A percentile compares a stretch with the other conserved stretches of the same genome.
Evolutionary conservation across 2,329 filamentous ascomycete species (phyloP).

Genomic region (Calonectria fujianensis): DNA sequence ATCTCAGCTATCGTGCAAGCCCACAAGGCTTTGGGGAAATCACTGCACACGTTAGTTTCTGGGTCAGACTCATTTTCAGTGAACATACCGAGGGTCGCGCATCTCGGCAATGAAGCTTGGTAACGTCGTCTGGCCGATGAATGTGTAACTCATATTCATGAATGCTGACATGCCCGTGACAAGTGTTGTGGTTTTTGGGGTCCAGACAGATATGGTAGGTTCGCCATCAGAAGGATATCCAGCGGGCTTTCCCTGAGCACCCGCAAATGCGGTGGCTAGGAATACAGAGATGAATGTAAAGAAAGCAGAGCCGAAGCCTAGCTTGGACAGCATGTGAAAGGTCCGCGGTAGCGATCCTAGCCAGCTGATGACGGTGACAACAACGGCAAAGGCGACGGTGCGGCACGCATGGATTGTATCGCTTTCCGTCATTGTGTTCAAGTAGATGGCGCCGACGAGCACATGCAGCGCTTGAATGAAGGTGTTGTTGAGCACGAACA

Average conservation of each 20-base stretch:
- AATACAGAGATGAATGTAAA: slow-evolving; percentile 95
- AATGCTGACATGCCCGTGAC: slow-evolving; percentile 90
- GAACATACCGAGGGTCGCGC: slow-evolving; percentile 74
- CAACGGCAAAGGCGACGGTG: slow-evolving; percentile 86
- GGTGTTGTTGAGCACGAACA: slow-evolving; percentile 96
- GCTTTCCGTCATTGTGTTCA: slow-evolving; percentile 89
- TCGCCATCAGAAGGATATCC: slow-evolving; percentile 78
- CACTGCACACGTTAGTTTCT: slow-evolving; percentile 66
- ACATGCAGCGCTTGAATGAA: slow-evolving; percentile 89
- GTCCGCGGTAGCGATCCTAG: slow-evolving; percentile 89
- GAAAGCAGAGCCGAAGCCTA: slow-evolving; percentile 86
- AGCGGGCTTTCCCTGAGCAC: slow-evolving; percentile 83
- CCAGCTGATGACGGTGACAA: slow-evolving; percentile 81
- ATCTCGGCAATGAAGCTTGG: slow-evolving; percentile 98
- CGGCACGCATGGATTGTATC: slow-evolving; percentile 79
- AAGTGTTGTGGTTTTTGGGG: slow-evolving; percentile 83
- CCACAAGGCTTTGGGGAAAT: slow-evolving; percentile 96
- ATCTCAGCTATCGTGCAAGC: slow-evolving; percentile 92
- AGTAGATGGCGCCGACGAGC: slow-evolving; percentile 87
- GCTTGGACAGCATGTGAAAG: slow-evolving; percentile 86
- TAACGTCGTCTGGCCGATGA: slow-evolving; percentile 95
- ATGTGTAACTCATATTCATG: slow-evolving; percentile 96
- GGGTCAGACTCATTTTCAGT: not conserved
- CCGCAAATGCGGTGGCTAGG: slow-evolving; percentile 88
- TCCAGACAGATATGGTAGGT: slow-evolving; percentile 81